These are phyloP conservation scores for Carallia pectinifolia DNA, from an alignment of 345 rosid genomes.

Conservation along the genomic window DNA sequence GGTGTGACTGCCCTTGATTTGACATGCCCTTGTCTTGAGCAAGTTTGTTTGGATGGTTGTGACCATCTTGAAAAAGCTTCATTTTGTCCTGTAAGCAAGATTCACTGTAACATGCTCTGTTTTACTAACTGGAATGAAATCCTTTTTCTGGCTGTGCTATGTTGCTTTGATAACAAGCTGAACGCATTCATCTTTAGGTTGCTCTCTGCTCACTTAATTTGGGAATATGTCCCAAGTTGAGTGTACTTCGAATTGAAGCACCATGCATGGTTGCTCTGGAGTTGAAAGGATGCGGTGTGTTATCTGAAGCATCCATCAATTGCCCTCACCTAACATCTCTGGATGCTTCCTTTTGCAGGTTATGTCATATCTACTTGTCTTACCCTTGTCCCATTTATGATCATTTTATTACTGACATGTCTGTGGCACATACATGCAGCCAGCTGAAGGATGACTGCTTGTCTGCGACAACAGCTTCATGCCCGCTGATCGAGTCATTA, in stretches of 20 bases:
- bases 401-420: conserved; percentile 13
- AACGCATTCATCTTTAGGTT: conserved; percentile 45
- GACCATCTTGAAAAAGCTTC: conserved; percentile 91
- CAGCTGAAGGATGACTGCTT: conserved; percentile 87
- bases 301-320: conserved; percentile 72
- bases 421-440: conserved; percentile 42
- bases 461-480: conserved; percentile 74
- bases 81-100: conserved; percentile 78
- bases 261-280: conserved; percentile 78
- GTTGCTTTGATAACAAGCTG: not conserved
- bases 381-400: conserved; percentile 5
- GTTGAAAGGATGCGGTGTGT: conserved; percentile 93
- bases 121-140: not conserved
- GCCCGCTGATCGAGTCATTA: conserved; percentile 77
- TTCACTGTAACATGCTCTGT: not conserved
- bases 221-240: conserved; percentile 95
- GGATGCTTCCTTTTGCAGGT: conserved; percentile 99
- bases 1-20: conserved; percentile 71
- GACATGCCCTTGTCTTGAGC: conserved; percentile 78
- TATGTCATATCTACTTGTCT: conserved; percentile 6
- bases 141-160: not conserved
- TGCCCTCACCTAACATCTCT: conserved; percentile 83
- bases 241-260: conserved; percentile 68
- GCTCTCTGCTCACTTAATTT: conserved; percentile 83
- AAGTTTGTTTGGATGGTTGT: conserved; percentile 88